Evolutionary conservation across 345 rosid genomes (phyloP), one percentile per base, ranked within the genome.

Genomic region (Corchorus capsularis): DNA sequence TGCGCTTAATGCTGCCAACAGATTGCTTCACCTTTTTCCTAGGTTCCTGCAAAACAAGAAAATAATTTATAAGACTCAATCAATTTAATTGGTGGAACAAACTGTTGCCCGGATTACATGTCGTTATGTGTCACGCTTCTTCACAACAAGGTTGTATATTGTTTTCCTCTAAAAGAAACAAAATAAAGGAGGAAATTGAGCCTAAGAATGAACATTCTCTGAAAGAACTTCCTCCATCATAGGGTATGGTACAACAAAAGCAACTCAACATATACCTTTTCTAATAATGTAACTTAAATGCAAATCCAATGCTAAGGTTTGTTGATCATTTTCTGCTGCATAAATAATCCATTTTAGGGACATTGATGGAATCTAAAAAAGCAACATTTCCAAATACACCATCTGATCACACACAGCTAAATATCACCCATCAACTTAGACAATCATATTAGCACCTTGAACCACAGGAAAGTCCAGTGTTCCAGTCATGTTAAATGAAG

Each of bases 1-100:
- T 83, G 81, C 94, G 89, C 87, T 91, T 95, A 71, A 77, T 86
- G 75, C 89, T 77, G 53, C 91, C 86, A 63, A 92, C 86, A 37
- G 57, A 83, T n/a, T 87, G 90, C 69, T 69, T 87, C 20, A 74
- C 81, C 78, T 78, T 87, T 78, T 80, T 89, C 83, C 78, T 88
- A 53, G 83, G 89, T 81, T 87, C 94, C 99, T 93, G 79, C 32
- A 64, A 13, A 41, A 47, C 27, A 47, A 69, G 1, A 14, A 65
- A 59, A 35, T 55, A 78, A 52, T 59, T 45, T 9, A 46, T 6
- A 13, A 68, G 47, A 56, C 20, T 56, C 61, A 63, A 7, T 17
- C 49, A n/a, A 8, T 13, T 12, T 49, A 27, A 69, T 11, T 5
- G 53, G 43, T 3, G 57, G 49, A 13, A 41, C 3, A 27, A 32